phyloP scores from a whole-genome alignment of 2,329 filamentous ascomycete genomes.

The Chalaropsis ovoidea region DNA sequence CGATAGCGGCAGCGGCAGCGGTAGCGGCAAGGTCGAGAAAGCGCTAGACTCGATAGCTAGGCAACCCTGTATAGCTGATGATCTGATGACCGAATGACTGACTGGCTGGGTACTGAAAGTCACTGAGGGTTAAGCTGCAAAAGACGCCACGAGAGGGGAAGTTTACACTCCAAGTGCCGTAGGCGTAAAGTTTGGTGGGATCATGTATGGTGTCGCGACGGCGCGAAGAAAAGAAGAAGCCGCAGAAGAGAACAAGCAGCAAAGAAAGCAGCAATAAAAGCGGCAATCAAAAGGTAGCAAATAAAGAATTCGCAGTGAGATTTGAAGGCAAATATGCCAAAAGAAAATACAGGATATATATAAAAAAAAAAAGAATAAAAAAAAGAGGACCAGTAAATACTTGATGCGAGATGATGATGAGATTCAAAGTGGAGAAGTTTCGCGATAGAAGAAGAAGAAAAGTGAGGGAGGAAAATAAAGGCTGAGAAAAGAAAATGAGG shows the following conservation, averaged over 20 bases:
- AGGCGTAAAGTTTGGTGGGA: not conserved
- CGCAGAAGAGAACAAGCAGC: not conserved
- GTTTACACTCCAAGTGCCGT: constrained; percentile 2
- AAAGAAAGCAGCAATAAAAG: too few species aligned
- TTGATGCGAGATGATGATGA: too few species aligned
- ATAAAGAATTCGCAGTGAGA: not conserved
- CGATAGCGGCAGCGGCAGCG: too few species aligned
- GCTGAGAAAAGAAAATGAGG: not conserved
- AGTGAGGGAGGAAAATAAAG: not conserved
- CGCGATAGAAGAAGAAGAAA: not conserved
- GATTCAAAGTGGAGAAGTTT: too few species aligned
- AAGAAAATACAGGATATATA: not conserved
- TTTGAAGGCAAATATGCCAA: not conserved
- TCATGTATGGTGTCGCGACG: not conserved
- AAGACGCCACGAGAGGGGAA: not conserved
- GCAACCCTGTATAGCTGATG: constrained; percentile 3
- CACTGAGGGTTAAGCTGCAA: not conserved
- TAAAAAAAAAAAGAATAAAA: not conserved
- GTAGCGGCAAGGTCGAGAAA: not conserved
- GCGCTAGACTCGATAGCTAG: not conserved
- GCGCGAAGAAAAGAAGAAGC: not conserved
- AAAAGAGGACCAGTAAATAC: not conserved
- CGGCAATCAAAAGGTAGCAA: too few species aligned
- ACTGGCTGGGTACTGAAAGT: not conserved
- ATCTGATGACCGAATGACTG: not conserved